Conservation (phyloP, 768 basidiomycete genomes). For the Xerocomus brunneocitrinus region DNA sequence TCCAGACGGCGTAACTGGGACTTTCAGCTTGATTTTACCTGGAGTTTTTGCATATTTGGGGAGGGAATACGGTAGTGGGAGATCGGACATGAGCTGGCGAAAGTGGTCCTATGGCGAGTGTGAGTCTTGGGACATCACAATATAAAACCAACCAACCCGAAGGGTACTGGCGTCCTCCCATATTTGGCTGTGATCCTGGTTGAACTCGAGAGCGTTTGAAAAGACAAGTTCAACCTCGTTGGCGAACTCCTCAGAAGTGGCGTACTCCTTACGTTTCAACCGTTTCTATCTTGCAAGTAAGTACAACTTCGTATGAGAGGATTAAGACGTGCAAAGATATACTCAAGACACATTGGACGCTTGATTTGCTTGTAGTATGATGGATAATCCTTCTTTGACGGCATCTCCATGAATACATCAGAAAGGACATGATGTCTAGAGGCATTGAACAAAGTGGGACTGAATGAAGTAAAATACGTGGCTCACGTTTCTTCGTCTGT, state of each 20-base stretch:
- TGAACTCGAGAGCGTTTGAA: slow-evolving; percentile 84
- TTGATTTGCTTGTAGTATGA: slow-evolving; percentile 77
- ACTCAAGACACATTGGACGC: slow-evolving; percentile 72
- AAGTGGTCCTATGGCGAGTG: slow-evolving; percentile 56
- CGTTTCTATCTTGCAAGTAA: slow-evolving; percentile 52
- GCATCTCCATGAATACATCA: slow-evolving; percentile 79
- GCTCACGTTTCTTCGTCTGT: slow-evolving; percentile 62
- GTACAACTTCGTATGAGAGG: background rate
- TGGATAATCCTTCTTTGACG: slow-evolving; percentile 73
- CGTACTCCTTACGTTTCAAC: slow-evolving; percentile 77
- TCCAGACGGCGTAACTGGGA: slow-evolving; percentile 39
- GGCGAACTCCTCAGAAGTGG: slow-evolving; percentile 62
- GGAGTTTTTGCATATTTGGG: slow-evolving; percentile 54
- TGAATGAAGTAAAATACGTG: background rate
- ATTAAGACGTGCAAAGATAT: slow-evolving; percentile 59
- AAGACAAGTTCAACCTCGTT: slow-evolving; percentile 89
- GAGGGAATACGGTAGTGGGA: slow-evolving; percentile 63
- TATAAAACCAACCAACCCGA: slow-evolving; percentile 41
- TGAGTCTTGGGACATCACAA: slow-evolving; percentile 8
- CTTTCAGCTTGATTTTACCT: slow-evolving; percentile 71
- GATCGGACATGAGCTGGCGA: slow-evolving; percentile 69
- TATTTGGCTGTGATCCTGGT: slow-evolving; percentile 77
- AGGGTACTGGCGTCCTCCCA: slow-evolving; percentile 75
- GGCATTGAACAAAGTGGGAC: background rate
- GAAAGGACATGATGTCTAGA: slow-evolving; percentile 63